Conservation (phyloP, 495 filamentous ascomycete species). For the Entonaema liquescens region DNA sequence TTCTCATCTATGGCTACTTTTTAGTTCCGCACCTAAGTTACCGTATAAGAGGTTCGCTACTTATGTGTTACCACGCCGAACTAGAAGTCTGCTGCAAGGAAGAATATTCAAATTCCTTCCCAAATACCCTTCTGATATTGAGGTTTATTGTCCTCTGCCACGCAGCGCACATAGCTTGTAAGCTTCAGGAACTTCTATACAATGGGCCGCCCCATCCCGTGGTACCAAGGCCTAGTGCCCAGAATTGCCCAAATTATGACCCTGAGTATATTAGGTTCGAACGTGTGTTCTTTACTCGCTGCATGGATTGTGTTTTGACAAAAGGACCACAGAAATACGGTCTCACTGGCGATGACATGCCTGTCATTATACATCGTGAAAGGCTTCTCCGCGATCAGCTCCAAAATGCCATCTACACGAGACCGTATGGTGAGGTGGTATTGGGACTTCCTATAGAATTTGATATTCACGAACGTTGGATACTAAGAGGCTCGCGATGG, state of each 20-base stretch:
- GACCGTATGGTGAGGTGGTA: constrained; percentile 15
- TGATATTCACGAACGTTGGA: constrained; percentile 10
- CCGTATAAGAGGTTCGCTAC: too few relatives aligned
- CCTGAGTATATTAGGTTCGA: constrained; percentile 1
- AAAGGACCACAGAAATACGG: background rate
- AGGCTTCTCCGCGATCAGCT: constrained; percentile 7
- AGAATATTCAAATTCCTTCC: constrained; percentile 6
- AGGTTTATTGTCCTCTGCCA: constrained; percentile 9
- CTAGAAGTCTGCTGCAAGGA: constrained; percentile 22
- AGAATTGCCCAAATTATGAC: background rate
- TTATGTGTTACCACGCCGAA: constrained; percentile 11
- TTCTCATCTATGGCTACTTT: too few relatives aligned
- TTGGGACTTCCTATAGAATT: constrained; percentile 12
- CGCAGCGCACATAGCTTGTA: background rate
- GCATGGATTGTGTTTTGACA: background rate
- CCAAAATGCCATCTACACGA: background rate
- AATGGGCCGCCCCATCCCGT: background rate
- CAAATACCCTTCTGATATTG: background rate
- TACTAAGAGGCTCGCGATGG: constrained; percentile 23
- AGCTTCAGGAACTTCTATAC: background rate
- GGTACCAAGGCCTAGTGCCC: background rate
- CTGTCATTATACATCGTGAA: constrained; percentile 9
- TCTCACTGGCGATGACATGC: background rate
- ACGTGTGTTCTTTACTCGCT: constrained; percentile 23
- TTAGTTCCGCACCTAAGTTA: too few relatives aligned